Evolutionary conservation across 495 filamentous ascomycete species (phyloP).

Genomic region (Podospora pseudocomata): DNA sequence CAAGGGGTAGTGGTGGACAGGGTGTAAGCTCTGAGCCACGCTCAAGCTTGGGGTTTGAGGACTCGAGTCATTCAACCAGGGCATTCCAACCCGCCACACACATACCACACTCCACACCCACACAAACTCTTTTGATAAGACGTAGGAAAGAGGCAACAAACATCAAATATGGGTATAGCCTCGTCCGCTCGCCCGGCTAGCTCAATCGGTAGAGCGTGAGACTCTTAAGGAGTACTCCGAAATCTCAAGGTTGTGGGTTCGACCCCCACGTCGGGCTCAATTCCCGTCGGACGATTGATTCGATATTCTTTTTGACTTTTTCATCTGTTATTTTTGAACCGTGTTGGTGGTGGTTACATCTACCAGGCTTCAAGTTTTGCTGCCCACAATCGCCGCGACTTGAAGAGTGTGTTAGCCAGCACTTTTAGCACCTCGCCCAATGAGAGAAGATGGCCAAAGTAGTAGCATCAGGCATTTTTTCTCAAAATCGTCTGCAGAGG

Average conservation of each 20-base stretch:
- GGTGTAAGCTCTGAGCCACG: neutral
- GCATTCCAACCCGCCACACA: neutral
- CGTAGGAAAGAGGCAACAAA: neutral
- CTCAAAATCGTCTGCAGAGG: no score
- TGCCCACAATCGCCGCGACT: no score
- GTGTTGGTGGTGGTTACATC: no score
- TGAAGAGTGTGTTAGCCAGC: no score
- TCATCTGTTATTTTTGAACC: neutral
- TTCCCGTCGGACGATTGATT: neutral
- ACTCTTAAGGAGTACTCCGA: slow-evolving; percentile 57
- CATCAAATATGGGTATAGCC: neutral
- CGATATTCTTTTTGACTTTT: slow-evolving; percentile 2
- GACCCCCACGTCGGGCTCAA: slow-evolving; percentile 5
- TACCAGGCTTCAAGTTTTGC: no score
- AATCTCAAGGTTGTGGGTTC: slow-evolving; percentile 9
- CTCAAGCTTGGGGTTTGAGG: neutral
- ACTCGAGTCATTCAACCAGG: neutral
- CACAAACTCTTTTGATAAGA: neutral
- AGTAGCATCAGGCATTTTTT: no score
- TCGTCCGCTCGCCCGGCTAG: slow-evolving; percentile 51
- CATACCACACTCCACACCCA: neutral
- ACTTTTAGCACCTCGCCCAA: no score
- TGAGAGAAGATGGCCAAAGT: no score
- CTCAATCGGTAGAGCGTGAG: slow-evolving; percentile 82
- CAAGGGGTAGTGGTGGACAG: neutral